Evolutionary conservation across 306 rosid species (phyloP).

Genomic region (Astragalus membranaceus): DNA sequence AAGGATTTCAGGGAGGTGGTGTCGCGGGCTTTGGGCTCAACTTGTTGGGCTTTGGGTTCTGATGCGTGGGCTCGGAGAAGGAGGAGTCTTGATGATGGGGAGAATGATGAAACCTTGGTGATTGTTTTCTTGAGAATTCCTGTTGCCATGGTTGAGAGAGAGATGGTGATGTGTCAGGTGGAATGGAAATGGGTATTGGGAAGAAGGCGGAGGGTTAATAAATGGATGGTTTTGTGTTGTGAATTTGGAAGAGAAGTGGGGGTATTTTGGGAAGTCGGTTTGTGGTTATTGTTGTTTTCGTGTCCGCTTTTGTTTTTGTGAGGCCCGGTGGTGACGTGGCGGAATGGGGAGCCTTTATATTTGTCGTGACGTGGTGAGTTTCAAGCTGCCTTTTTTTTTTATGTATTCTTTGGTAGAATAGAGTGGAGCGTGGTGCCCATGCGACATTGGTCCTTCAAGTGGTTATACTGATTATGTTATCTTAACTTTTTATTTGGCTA

Average conservation of each 20-base stretch:
- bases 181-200: no score
- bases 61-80: slow-evolving; percentile 52
- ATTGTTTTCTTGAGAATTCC: slow-evolving; percentile 43
- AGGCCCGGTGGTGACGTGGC: slow-evolving; percentile 34
- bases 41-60: slow-evolving; percentile 52
- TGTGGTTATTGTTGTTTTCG: slow-evolving; percentile 11
- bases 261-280: not conserved
- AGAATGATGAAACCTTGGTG: slow-evolving; percentile 30
- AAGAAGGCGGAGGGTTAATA: not conserved
- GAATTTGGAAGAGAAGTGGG: not conserved
- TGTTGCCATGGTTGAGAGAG: slow-evolving; percentile 51
- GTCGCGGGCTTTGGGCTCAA: slow-evolving; percentile 30
- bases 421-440: not conserved
- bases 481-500: no score
- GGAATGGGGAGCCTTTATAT: not conserved
- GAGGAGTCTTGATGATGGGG: slow-evolving; percentile 32
- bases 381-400: not conserved
- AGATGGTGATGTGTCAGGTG: not conserved
- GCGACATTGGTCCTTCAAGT: not conserved
- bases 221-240: not conserved
- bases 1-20: slow-evolving; percentile 46
- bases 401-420: not conserved
- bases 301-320: not conserved
- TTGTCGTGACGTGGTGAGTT: slow-evolving; percentile 21
- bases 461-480: no score